These are phyloP conservation scores for Gastrolobium bilobum DNA, from an alignment of 306 rosid genomes.

Conservation along the genomic window DNA sequence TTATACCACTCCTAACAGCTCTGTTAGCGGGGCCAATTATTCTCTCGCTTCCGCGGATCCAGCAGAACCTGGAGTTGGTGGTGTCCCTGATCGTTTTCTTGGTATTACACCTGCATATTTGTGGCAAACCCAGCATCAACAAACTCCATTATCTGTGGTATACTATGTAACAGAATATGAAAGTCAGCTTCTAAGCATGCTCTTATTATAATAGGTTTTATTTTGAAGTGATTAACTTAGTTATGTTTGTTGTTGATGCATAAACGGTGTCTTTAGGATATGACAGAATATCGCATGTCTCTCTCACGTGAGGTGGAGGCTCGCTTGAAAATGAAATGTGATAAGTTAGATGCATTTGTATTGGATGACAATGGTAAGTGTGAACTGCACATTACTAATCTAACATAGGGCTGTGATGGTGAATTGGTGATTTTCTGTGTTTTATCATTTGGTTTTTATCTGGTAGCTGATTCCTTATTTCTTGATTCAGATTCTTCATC, in stretches of 20 bases:
- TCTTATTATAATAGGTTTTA: conserved; percentile 9
- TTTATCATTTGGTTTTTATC: conserved; percentile 19
- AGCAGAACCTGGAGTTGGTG: conserved; percentile 83
- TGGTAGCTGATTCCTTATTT: conserved; percentile 38
- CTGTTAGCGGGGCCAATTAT: conserved; percentile 55
- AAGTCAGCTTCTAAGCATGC: conserved; percentile 30
- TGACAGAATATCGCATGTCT: conserved; percentile 80
- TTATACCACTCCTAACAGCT: conserved; percentile 69
- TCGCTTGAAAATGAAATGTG: conserved; percentile 82
- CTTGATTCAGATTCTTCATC: conserved; percentile 71
- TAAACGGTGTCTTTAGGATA: conserved; percentile 64
- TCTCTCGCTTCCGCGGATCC: conserved; percentile 60
- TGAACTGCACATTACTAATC: conserved; percentile 27
- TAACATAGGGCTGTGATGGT: conserved; percentile 31
- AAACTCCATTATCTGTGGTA: conserved; percentile 76
- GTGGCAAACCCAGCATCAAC: conserved; percentile 88
- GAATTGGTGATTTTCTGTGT: conserved; percentile 21
- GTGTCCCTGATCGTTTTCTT: conserved; percentile 85
- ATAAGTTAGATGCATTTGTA: conserved; percentile 70
- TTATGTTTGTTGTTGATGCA: conserved; percentile 31
- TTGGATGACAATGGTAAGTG: conserved; percentile 80
- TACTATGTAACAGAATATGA: conserved; percentile 38
- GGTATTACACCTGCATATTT: conserved; percentile 90
- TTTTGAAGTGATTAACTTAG: conserved; percentile 36
- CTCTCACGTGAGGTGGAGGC: conserved; percentile 82